Evolutionary conservation across 345 rosid species (phyloP).

Genomic region (Eucalyptus erythrocorys): DNA sequence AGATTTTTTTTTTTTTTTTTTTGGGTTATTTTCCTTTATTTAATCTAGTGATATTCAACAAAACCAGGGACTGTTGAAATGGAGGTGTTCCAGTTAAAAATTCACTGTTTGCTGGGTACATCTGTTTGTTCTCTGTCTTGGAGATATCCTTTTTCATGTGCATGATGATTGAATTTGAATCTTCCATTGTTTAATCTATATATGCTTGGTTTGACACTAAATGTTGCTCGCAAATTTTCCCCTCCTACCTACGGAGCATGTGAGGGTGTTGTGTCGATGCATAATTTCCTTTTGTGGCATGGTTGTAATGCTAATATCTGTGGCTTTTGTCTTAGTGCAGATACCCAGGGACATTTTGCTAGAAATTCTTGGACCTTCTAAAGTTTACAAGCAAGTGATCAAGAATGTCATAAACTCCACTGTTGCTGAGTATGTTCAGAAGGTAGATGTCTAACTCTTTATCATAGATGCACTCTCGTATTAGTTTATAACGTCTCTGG

Average conservation of each 20-base stretch:
- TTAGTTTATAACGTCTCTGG: neutral
- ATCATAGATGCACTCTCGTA: neutral
- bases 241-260: neutral
- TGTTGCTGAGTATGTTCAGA: conserved; percentile 55
- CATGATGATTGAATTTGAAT: neutral
- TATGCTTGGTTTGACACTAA: neutral
- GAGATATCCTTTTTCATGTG: neutral
- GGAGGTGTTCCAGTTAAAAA: neutral
- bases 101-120: neutral
- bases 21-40: neutral
- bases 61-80: neutral
- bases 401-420: conserved; percentile 55
- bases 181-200: neutral
- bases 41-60: neutral
- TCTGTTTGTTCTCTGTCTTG: neutral
- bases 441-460: conserved; percentile 22
- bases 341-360: conserved; percentile 75
- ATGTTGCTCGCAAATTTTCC: neutral
- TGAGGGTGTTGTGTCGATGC: neutral
- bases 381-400: conserved; percentile 72
- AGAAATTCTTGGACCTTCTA: conserved; percentile 73
- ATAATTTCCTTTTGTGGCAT: neutral
- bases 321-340: conserved; percentile 15
- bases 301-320: neutral
- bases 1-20: neutral